Base-by-base conservation (phyloP, 140 eudicot species). In the Oenanthe javanica region DNA sequence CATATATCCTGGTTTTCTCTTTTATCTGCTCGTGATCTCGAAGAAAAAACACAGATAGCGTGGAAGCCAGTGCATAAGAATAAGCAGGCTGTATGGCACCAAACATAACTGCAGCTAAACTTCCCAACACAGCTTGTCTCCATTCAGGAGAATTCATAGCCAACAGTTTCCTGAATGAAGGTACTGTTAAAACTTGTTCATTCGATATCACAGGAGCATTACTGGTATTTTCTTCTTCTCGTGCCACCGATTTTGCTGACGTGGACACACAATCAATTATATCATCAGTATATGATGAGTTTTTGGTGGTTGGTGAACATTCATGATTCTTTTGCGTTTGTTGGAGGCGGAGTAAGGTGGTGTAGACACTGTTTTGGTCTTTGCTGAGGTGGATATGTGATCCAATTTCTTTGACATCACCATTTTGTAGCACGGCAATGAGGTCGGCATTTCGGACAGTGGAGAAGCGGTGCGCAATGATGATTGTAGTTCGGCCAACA, bases 401-500 rank as follows among this genome's bases (percentile, higher is more conserved):
- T 0, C 86, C 90, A 0, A 43, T 84, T 55, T 84, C 86, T 23
- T 27, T 59, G 46, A 87, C 83, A 42, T 79, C 80, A 3, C 90
- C 90, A 25, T 87, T 51, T n/a, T 79, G 84, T 27, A 86, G 80
- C 63, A 86, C 89, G 18, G 87, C 85, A 8, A 86, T 86, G 25
- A 81, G 73, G 84, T 84, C 86, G 3, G 91, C 93, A 9, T 89
- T 89, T 54, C 92, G 67, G 40, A 89, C 84, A 4, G 94, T 91
- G 72, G 97, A 87, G 69, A 91, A 90, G 18, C 97, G 92, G 66
- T 89, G 94, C 50, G 92, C 94, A 19, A 91, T 82, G 72, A 88
- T 77, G 47, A 91, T 83, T 77, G 97, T 86, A 72, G 97, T 91
- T 48, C 92, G 87, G 63, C 94, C 97, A 43, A 91, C 64, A 0